A percentile compares a stretch with the other conserved stretches of the same genome.
These are phyloP conservation scores for Straminergon stramineum DNA, from an alignment of 225 moss, liverwort and hornwort species.

Conservation along the genomic window DNA sequence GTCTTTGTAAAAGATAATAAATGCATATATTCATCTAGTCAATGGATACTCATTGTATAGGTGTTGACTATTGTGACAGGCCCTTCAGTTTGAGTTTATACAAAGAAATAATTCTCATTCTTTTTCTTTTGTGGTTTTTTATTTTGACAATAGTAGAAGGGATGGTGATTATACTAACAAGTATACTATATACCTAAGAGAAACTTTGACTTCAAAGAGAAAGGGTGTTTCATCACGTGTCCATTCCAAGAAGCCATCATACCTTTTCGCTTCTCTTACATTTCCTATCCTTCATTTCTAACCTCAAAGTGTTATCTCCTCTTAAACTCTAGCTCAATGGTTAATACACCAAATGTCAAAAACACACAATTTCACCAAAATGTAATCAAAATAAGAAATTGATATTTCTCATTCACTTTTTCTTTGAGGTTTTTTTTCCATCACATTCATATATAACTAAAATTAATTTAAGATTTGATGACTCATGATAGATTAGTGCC, in stretches of 20 bases:
- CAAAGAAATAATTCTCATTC: background rate
- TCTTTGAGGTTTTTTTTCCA: background rate
- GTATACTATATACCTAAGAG: background rate
- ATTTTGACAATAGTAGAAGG: background rate
- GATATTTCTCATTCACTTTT: background rate
- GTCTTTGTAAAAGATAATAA: background rate
- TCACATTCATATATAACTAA: no score
- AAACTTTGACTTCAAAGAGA: background rate
- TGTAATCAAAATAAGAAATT: background rate
- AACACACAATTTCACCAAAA: background rate
- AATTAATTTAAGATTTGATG: background rate
- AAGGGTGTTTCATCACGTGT: background rate
- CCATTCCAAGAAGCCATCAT: conserved; percentile 6
- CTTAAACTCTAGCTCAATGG: background rate
- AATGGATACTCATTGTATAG: background rate
- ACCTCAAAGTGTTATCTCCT: background rate
- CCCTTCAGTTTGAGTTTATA: background rate
- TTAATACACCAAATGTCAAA: background rate
- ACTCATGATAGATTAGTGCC: background rate
- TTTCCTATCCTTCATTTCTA: background rate
- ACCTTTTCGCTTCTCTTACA: conserved; percentile 12
- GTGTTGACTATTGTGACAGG: background rate
- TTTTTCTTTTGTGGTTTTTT: background rate
- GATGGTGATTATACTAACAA: background rate
- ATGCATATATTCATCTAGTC: background rate